Conservation (phyloP, 441 rosid species). For the Mallotus japonicus region DNA sequence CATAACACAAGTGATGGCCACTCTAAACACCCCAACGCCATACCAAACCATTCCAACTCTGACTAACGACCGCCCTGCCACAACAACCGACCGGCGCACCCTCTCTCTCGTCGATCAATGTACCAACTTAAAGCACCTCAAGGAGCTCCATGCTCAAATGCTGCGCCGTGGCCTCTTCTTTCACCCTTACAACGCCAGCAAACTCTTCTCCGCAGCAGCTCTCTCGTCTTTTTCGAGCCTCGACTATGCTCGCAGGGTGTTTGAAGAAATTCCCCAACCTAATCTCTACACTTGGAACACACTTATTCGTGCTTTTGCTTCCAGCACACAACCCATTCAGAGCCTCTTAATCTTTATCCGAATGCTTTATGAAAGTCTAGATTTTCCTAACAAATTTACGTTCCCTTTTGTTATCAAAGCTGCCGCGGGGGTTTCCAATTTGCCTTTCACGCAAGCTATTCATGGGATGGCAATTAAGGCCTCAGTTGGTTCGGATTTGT, state of each 20-base stretch:
- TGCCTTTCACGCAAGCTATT: conserved; percentile 41
- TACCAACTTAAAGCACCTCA: conserved; percentile 39
- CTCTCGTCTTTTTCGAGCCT: conserved; percentile 45
- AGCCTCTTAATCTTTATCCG: conserved; percentile 42
- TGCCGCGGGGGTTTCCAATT: conserved; percentile 37
- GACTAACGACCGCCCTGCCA: conserved; percentile 30
- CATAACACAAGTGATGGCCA: conserved; percentile 21
- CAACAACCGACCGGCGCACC: conserved; percentile 20
- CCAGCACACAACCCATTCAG: conserved; percentile 46
- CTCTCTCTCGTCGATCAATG: conserved; percentile 46
- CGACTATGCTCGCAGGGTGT: conserved; percentile 62
- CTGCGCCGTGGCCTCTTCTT: conserved; percentile 48
- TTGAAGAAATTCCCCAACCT: conserved; percentile 67
- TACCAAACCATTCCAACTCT: conserved; percentile 24
- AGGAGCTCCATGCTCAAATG: conserved; percentile 64
- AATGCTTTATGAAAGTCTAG: conserved; percentile 43
- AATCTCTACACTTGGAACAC: conserved; percentile 66
- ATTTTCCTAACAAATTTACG: conserved; percentile 55
- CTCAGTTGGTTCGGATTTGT: conserved; percentile 44
- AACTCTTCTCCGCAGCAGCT: conserved; percentile 42
- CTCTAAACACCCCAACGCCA: conserved; percentile 36
- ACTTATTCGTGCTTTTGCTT: conserved; percentile 61
- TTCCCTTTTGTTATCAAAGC: conserved; percentile 69
- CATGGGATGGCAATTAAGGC: conserved; percentile 63
- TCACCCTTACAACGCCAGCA: conserved; percentile 50